Evolutionary conservation across 1,139 yeast genomes (phyloP).

Genomic region (Saccharomyces pastorianus): DNA sequence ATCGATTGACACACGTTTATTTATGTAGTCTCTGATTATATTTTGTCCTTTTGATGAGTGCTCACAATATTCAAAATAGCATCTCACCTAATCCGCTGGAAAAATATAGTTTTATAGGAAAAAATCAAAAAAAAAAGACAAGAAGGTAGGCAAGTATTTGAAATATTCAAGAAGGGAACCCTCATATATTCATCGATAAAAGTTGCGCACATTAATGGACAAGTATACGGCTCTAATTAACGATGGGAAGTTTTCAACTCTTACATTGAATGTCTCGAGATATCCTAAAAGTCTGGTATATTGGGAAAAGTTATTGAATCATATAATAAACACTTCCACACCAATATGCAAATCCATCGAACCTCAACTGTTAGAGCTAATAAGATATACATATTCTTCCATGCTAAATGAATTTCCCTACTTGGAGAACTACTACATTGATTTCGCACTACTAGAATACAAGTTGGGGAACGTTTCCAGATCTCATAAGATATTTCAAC

Average conservation of each 20-base stretch:
- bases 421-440: slow-evolving; percentile 72
- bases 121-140: background rate
- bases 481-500: slow-evolving; percentile 45
- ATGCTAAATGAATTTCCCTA: slow-evolving; percentile 62
- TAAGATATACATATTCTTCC: slow-evolving; percentile 44
- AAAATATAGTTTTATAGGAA: background rate
- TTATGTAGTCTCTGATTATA: background rate
- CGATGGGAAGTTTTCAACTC: slow-evolving; percentile 21
- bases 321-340: slow-evolving; percentile 19
- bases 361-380: slow-evolving; percentile 13
- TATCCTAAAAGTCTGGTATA: slow-evolving; percentile 22
- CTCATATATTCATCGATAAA: background rate
- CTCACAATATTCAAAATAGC: background rate
- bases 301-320: slow-evolving; percentile 30
- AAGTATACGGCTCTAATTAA: slow-evolving; percentile 13
- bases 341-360: slow-evolving; percentile 25
- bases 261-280: slow-evolving; percentile 21
- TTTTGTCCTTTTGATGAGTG: background rate
- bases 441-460: slow-evolving; percentile 62
- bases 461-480: slow-evolving; percentile 46
- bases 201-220: slow-evolving; percentile 13
- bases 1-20: background rate
- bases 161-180: background rate
- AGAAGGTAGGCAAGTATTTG: background rate
- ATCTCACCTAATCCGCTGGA: background rate